Evolutionary conservation across 2,329 filamentous ascomycete species (phyloP), one percentile per base, ranked within the genome.

Genomic region (Pleomassaria siparia): DNA sequence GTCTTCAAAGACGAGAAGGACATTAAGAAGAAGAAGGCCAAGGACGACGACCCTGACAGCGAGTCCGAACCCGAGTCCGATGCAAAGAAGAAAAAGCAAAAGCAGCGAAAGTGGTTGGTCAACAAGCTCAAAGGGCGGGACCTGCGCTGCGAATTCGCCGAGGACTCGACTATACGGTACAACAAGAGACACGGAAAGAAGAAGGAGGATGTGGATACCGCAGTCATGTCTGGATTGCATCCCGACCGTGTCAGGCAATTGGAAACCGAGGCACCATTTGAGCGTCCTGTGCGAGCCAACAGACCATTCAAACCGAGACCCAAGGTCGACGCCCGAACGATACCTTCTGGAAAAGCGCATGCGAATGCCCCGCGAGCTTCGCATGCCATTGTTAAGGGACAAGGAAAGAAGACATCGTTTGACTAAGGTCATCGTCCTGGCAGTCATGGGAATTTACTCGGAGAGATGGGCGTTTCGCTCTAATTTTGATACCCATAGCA

Each of bases 181-280:
- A 92, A 92, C 77, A 99, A 97, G 79, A 84, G 94, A 1, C 97
- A 88, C 65, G 88, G 89, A 55, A 92, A 91, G 70, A 86, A 86
- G 32, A 80, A 79, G 25, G 60, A 55, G 28, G 47, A 30, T 12
- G 62, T 55, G 13, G 54, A 57, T 4, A n/a, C n/a, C n/a, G n/a
- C n/a, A n/a, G n/a, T n/a, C n/a, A 52, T 59, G 11, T 58, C 64
- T 11, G 77, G 75, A 2, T 60, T 63, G 1, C 49, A 67, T 29
- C 62, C 63, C 29, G 58, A 62, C 26, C 50, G 63, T 25, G 59
- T 44, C 60, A 68, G 48, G 55, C 60, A 55, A 32, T 62, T 66
- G 21, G 59, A 51, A 48, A 59, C 52, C 56, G 60, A 54, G 36
- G 61, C 50, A 21, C 69, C 59, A 46, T 51, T 50, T 24, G 55